phyloP scores from a whole-genome alignment of 768 basidiomycete species.

The Asterophora lycoperdoides region DNA sequence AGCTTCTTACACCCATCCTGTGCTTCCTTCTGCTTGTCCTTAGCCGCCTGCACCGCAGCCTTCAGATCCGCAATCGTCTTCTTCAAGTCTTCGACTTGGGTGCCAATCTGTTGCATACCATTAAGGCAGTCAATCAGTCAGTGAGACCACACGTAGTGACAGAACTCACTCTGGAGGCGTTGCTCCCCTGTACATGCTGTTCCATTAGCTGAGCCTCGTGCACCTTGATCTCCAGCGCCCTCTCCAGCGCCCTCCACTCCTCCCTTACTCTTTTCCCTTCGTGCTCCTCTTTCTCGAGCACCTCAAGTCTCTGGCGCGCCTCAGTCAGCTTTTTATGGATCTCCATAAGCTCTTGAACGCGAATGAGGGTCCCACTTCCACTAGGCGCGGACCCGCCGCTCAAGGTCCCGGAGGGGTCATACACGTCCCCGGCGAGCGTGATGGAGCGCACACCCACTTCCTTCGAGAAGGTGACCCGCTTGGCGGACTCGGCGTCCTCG shows the following conservation, averaged over 20 bases:
- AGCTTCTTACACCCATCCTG: constrained; percentile 79
- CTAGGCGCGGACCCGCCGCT: constrained; percentile 87
- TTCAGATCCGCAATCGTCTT: constrained; percentile 56
- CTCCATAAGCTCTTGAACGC: constrained; percentile 77
- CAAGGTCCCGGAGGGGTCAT: constrained; percentile 93
- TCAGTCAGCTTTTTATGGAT: constrained; percentile 57
- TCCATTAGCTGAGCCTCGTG: constrained; percentile 81
- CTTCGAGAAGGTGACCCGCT: constrained; percentile 76
- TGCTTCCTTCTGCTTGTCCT: constrained; percentile 73
- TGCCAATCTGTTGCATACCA: constrained; percentile 53
- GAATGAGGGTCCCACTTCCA: constrained; percentile 67
- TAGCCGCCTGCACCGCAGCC: constrained; percentile 55
- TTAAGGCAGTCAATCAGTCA: background rate
- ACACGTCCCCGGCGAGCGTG: constrained; percentile 91
- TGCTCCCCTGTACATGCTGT: constrained; percentile 84
- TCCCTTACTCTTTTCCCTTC: constrained; percentile 50
- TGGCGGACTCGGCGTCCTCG: constrained; percentile 82
- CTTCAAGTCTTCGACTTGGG: constrained; percentile 74
- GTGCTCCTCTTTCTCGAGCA: constrained; percentile 53
- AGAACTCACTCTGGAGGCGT: constrained; percentile 73
- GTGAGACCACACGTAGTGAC: background rate
- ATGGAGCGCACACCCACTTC: constrained; percentile 75
- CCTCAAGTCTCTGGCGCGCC: constrained; percentile 43
- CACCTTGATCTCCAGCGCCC: constrained; percentile 83
- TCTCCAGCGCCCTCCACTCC: constrained; percentile 52